Conservation (phyloP, 495 filamentous ascomycete species). For the Hyaloscypha hepaticicola region DNA sequence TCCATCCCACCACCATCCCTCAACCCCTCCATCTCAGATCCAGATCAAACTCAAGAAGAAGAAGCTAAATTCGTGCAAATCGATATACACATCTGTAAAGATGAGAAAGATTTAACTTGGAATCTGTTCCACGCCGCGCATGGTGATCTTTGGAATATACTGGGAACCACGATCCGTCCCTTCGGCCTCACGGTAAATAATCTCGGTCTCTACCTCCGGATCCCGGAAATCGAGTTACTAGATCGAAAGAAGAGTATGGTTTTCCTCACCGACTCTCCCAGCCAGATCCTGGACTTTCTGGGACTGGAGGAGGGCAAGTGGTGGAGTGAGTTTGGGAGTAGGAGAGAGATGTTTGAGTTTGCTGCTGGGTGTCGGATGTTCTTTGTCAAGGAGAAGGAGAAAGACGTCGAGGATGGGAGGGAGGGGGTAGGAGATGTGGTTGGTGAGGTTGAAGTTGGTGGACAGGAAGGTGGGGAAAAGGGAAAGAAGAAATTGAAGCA, state of each 20-base stretch:
- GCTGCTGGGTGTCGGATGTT: conserved; percentile 54
- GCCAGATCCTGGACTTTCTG: conserved; percentile 55
- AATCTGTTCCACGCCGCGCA: conserved; percentile 59
- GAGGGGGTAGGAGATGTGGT: conserved; percentile 23
- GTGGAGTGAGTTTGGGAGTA: conserved; percentile 45
- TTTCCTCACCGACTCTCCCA: conserved; percentile 54
- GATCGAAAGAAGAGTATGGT: conserved; percentile 55
- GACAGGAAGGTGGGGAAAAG: conserved; percentile 34
- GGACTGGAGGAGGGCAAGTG: conserved; percentile 47
- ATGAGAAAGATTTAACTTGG: conserved; percentile 51
- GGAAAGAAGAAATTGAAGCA: conserved; percentile 44
- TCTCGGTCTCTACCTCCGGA: conserved; percentile 55
- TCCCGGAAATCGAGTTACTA: conserved; percentile 58
- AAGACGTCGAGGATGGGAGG: conserved; percentile 12
- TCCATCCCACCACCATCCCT: no score
- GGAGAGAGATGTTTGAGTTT: conserved; percentile 58
- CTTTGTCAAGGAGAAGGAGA: conserved; percentile 33
- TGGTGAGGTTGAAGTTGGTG: conserved; percentile 23
- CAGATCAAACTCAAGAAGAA: conserved; percentile 13
- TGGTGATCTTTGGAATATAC: conserved; percentile 64
- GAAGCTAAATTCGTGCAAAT: conserved; percentile 55
- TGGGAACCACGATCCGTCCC: conserved; percentile 58
- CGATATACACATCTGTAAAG: conserved; percentile 55
- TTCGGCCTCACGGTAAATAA: conserved; percentile 64
- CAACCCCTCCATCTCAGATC: no score